These are phyloP conservation scores for Hygrocybe coccinea DNA, from an alignment of 768 basidiomycete genomes.

Conservation along the genomic window DNA sequence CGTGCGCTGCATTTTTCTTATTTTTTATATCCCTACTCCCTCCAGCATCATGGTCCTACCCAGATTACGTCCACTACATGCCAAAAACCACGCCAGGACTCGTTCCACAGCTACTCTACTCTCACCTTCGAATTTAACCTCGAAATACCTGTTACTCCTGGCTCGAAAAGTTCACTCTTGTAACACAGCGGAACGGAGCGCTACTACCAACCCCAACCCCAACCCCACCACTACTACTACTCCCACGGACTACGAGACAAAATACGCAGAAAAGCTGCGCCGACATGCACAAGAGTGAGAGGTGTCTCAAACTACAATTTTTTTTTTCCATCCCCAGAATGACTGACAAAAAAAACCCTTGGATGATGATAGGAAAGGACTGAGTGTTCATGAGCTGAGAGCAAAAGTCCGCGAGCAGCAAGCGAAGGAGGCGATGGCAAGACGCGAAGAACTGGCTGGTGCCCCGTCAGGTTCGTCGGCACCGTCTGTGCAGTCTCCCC, in stretches of 20 bases:
- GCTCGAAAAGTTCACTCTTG: too few relatives aligned
- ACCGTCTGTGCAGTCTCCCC: constrained; percentile 7
- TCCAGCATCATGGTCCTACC: too few relatives aligned
- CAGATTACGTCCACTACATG: too few relatives aligned
- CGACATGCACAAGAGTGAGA: constrained; percentile 59
- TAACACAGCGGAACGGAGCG: background rate
- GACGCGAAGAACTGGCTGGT: constrained; percentile 14
- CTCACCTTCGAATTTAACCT: too few relatives aligned
- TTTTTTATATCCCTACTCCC: too few relatives aligned
- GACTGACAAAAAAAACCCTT: constrained; percentile 15
- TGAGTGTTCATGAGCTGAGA: constrained; percentile 38
- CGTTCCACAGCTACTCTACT: too few relatives aligned
- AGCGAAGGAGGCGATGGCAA: constrained; percentile 19
- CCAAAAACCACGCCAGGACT: too few relatives aligned
- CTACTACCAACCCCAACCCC: background rate
- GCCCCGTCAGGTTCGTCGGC: constrained; percentile 9
- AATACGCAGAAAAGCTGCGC: constrained; percentile 68
- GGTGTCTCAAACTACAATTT: constrained; percentile 12
- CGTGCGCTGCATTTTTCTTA: too few relatives aligned
- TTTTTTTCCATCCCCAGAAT: constrained; percentile 16
- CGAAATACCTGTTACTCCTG: too few relatives aligned
- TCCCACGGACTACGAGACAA: constrained; percentile 32
- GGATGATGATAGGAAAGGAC: constrained; percentile 38
- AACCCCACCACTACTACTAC: background rate
- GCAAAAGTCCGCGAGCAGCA: constrained; percentile 31